A percentile compares a stretch with the other conserved stretches of the same genome.
Conservation (phyloP, 177 flowering plant genomes). For the Tripterygium wilfordii region DNA sequence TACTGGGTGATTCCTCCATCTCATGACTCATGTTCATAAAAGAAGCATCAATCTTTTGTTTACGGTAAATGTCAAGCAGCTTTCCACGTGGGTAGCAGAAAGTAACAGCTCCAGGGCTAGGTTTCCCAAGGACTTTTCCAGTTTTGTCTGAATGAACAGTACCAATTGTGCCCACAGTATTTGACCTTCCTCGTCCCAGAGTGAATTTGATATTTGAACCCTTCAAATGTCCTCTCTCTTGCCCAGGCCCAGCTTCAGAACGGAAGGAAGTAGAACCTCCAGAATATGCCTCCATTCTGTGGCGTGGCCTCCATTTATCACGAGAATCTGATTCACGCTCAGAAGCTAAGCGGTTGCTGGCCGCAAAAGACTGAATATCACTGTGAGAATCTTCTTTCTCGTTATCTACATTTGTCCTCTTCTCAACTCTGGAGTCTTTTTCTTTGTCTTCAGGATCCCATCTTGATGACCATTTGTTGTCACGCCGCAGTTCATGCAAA, state of each 20-base stretch:
- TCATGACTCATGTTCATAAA: constrained; percentile 38
- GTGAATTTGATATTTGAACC: constrained; percentile 64
- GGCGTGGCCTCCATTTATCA: constrained; percentile 48
- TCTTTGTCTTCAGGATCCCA: constrained; percentile 99
- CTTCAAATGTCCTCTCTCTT: constrained; percentile 62
- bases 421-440: constrained; percentile 70
- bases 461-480: constrained; percentile 89
- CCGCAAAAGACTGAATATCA: constrained; percentile 49
- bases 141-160: constrained; percentile 32
- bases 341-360: constrained; percentile 36
- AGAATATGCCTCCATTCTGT: constrained; percentile 65
- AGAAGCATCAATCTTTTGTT: constrained; percentile 37
- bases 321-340: constrained; percentile 50
- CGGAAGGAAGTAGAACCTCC: constrained; percentile 59
- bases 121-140: constrained; percentile 39
- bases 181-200: constrained; percentile 78
- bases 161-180: constrained; percentile 43
- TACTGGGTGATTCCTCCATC: constrained; percentile 44
- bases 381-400: constrained; percentile 71
- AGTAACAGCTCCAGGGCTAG: constrained; percentile 17
- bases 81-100: constrained; percentile 87
- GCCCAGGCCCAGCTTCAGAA: constrained; percentile 90
- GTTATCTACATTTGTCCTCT: constrained; percentile 57
- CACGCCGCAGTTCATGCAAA: constrained; percentile 68
- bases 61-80: constrained; percentile 89